Base-by-base conservation (phyloP, 495 filamentous ascomycete species). In the Mycothermus thermophilus region DNA sequence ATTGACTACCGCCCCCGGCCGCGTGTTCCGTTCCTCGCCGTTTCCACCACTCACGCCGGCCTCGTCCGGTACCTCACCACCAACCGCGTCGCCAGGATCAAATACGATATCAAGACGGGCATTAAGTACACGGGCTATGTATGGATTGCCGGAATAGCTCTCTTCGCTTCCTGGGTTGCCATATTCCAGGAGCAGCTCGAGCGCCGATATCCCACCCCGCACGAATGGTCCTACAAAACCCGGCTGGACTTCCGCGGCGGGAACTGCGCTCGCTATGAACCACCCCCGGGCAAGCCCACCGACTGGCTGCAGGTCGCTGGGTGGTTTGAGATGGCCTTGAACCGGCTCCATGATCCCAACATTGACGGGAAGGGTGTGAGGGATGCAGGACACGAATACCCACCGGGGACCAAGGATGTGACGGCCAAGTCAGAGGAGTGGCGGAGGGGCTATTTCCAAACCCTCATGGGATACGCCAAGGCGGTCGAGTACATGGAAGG, bases 401-500 rank as follows among this genome's bases (percentile, higher is more conserved):
- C 52, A 0, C 41, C 29, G 8, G 52, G 44, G 3, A 58, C 48
- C 13, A 60, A 59, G 42, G 83, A 94, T 60, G 60, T 90, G 36
- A 73, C 72, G 0, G 60, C 54, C 1, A 94, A 86, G 55, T 71
- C 73, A 25, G 79, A 87, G 53, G 60, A 76, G 20, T 94, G 86
- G 86, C 61, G 80, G 46, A 64, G 80, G 32, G 81, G 84, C 0
- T 94, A 94, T 48, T 85, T 74, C 54, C 71, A 87, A 43, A 68
- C 74, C 13, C 54, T 93, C 16, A 81, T 93, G 75, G 67, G 77
- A 8, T 67, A 67, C 39, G 85, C 78, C 0, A 74, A 73, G 40
- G 73, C 77, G 2, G 78, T 83, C 3, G 86, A 93, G 61, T 74
- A 81, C 41, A 57, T 87, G 14, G 83, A 92, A 31, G 80, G 78